Conservation (phyloP, 1,139 yeast species). For the Yamadazyma jaroonii region DNA sequence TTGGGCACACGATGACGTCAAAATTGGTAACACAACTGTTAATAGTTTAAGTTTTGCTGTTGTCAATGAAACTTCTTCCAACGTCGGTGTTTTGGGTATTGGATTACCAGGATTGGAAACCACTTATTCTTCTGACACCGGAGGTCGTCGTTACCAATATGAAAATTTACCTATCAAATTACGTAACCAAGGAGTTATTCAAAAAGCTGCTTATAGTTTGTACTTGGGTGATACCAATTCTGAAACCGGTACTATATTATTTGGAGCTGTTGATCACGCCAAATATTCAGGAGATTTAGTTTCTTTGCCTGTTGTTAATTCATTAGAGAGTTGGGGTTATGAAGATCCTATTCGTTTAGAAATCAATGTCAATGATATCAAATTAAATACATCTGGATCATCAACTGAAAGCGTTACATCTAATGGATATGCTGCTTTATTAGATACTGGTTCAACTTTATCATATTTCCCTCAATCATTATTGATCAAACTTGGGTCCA, state of each 20-base stretch:
- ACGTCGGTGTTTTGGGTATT: slow-evolving; percentile 50
- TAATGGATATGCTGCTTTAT: slow-evolving; percentile 27
- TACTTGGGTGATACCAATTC: slow-evolving; percentile 38
- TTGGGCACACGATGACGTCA: slow-evolving; percentile 62
- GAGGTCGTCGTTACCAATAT: slow-evolving; percentile 16
- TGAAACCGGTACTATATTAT: slow-evolving; percentile 43
- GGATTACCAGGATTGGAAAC: slow-evolving; percentile 18
- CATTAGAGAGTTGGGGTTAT: slow-evolving; percentile 17
- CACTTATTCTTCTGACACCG: slow-evolving; percentile 17
- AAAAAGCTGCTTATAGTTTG: slow-evolving; percentile 50
- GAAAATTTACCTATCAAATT: slow-evolving; percentile 30
- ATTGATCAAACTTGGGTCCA: slow-evolving; percentile 24
- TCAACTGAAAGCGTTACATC: slow-evolving; percentile 14
- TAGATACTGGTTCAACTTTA: slow-evolving; percentile 46
- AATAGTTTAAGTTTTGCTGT: slow-evolving; percentile 47
- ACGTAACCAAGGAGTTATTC: slow-evolving; percentile 43
- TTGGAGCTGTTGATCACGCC: slow-evolving; percentile 58
- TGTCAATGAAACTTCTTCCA: slow-evolving; percentile 39
- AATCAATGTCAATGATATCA: slow-evolving; percentile 21
- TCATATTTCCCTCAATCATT: slow-evolving; percentile 29
- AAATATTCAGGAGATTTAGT: slow-evolving; percentile 46
- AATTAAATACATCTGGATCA: slow-evolving; percentile 11
- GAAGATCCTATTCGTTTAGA: slow-evolving; percentile 25
- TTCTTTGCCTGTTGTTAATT: slow-evolving; percentile 29
- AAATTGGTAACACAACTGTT: slow-evolving; percentile 21